These are phyloP conservation scores for Dactylellina leptospora DNA, from an alignment of 2,329 filamentous ascomycete genomes.

Conservation along the genomic window DNA sequence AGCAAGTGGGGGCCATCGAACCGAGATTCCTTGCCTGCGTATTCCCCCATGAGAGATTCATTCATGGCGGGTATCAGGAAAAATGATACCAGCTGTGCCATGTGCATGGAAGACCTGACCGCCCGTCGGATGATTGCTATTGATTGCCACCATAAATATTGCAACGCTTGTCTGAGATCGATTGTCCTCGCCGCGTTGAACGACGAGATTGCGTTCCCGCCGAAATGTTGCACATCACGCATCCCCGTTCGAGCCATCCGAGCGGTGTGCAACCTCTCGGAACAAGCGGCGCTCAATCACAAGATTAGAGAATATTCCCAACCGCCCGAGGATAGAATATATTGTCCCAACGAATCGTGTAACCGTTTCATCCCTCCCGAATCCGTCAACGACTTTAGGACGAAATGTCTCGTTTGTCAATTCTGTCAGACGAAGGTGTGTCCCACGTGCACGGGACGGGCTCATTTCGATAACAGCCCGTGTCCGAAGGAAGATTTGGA, in stretches of 20 bases:
- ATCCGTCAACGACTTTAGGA: slow-evolving; percentile 44
- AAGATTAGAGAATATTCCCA: slow-evolving; percentile 50
- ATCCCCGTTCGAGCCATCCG: slow-evolving; percentile 35
- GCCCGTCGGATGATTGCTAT: slow-evolving; percentile 37
- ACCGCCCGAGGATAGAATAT: slow-evolving; percentile 34
- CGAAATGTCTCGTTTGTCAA: slow-evolving; percentile 48
- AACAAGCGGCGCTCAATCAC: slow-evolving; percentile 43
- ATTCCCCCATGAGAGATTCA: slow-evolving; percentile 50
- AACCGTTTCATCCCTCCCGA: slow-evolving; percentile 41
- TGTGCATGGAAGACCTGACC: slow-evolving; percentile 48
- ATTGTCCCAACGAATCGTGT: slow-evolving; percentile 35
- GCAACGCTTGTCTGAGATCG: slow-evolving; percentile 41
- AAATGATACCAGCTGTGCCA: slow-evolving; percentile 38
- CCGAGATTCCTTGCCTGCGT: slow-evolving; percentile 42
- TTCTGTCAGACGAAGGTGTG: slow-evolving; percentile 50
- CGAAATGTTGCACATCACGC: slow-evolving; percentile 47
- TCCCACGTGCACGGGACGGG: slow-evolving; percentile 18
- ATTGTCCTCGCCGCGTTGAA: slow-evolving; percentile 45
- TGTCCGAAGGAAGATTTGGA: slow-evolving; percentile 43
- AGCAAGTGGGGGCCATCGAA: slow-evolving; percentile 48
- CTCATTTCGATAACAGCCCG: slow-evolving; percentile 30
- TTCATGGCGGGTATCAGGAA: slow-evolving; percentile 28
- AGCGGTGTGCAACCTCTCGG: slow-evolving; percentile 39
- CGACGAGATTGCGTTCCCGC: slow-evolving; percentile 50
- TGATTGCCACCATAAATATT: slow-evolving; percentile 44